Conservation (phyloP, 345 rosid genomes). For the Combretum micranthum region DNA sequence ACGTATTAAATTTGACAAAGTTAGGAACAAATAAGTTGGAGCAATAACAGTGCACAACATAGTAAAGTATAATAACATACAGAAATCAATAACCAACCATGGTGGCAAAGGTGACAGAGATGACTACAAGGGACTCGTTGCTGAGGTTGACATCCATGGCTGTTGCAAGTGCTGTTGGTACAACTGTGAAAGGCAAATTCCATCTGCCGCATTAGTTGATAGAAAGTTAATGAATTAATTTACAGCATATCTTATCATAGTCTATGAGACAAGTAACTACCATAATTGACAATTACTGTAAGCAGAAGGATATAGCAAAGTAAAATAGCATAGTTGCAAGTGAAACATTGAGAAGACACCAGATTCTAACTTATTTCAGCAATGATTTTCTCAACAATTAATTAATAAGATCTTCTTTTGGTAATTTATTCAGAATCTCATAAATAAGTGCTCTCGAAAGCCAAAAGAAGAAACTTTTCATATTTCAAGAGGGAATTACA, state of each 20-base stretch:
- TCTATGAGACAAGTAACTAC: not conserved
- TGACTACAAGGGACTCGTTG: constrained; percentile 94
- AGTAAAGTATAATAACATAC: not conserved
- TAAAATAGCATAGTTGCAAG: not conserved
- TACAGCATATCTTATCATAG: no score
- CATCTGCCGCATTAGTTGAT: constrained; percentile 79
- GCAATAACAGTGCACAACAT: not conserved
- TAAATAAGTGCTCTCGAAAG: no score
- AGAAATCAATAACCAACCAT: constrained; percentile 56
- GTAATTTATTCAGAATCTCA: no score
- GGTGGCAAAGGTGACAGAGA: constrained; percentile 98
- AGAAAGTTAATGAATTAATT: constrained; percentile 36
- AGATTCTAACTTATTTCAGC: not conserved
- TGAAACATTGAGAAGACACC: not conserved
- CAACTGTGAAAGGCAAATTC: constrained; percentile 94
- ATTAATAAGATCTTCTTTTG: no score
- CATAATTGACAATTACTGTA: no score
- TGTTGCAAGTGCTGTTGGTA: constrained; percentile 96
- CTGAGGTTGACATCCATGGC: constrained; percentile 96
- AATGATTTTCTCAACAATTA: no score
- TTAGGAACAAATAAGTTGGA: not conserved
- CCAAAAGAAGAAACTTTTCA: no score
- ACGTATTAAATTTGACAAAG: constrained; percentile 8
- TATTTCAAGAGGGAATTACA: no score
- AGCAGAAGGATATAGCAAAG: no score